Base-by-base conservation (phyloP, 1,284 basidiomycete species). In the Takashimella koratensis region DNA sequence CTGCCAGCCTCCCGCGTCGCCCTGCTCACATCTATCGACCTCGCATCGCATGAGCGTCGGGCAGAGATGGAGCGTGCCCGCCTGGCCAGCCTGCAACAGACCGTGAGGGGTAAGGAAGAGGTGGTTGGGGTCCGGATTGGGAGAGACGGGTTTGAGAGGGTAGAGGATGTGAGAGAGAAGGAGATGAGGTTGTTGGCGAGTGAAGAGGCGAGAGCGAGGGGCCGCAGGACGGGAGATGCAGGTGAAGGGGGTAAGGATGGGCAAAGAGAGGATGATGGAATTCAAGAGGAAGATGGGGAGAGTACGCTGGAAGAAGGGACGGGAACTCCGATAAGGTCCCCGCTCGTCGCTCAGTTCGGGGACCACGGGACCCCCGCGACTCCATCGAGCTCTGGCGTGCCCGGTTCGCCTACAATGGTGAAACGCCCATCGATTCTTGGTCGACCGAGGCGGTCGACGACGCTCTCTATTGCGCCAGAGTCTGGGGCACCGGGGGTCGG, bases 91-190 rank as follows among this genome's bases (percentile, higher is more conserved):
- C 57, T 75, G 12, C 63, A 68, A 25, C 67, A 67, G 56, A 65
- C 62, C 3, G 68, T 73, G 45, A 65, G 64, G 36, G 43, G 59
- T 12, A 67, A 66, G 46, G 62, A 63, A 11, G 58, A 62, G 4
- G 46, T 53, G 8, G 54, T 23, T 13, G n/a, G 19, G 22, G 61
- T 71, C 24, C 57, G 68, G 3, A 36, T 70, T 2, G 71, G 68
- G 11, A 54, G 70, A 42, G 73, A 75, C 54, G 73, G 73, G 2
- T 62, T 71, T 25, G 73, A 73, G 51, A 56, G 58, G 22, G 59
- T 61, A 13, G 67, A 64, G 24, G 65, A 66, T 45, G 41, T 44
- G 21, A 54, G 51, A 19, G 62, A 66, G 49, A 63, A 60, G 27
- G 64, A 65, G 56, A 62, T 67, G 62, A 51, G 23, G 20, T 20